Evolutionary conservation across 495 filamentous ascomycete species (phyloP).

Genomic region (Emericellopsis terricola): DNA sequence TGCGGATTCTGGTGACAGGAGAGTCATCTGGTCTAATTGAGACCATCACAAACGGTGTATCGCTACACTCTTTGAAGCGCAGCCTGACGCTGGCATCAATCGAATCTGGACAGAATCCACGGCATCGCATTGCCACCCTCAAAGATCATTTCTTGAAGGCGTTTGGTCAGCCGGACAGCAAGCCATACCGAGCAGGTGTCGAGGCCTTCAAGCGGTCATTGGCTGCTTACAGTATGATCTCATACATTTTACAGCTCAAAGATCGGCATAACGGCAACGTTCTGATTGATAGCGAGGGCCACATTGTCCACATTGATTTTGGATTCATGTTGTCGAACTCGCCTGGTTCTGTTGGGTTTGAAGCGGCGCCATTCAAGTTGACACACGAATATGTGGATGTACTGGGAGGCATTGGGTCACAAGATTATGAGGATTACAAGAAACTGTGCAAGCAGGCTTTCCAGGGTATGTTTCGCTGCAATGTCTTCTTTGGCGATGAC

Average conservation of each 20-base stretch:
- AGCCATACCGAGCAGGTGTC: slow-evolving; percentile 41
- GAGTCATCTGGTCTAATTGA: slow-evolving; percentile 63
- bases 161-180: slow-evolving; percentile 44
- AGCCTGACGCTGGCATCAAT: slow-evolving; percentile 51
- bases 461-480: slow-evolving; percentile 29
- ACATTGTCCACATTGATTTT: slow-evolving; percentile 71
- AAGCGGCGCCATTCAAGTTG: slow-evolving; percentile 64
- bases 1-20: slow-evolving; percentile 64
- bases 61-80: slow-evolving; percentile 56
- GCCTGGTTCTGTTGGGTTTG: slow-evolving; percentile 57
- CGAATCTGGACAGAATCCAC: slow-evolving; percentile 44
- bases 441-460: slow-evolving; percentile 56
- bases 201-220: slow-evolving; percentile 54
- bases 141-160: slow-evolving; percentile 61
- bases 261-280: slow-evolving; percentile 72
- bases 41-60: slow-evolving; percentile 66
- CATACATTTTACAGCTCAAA: slow-evolving; percentile 59
- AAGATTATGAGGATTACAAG: slow-evolving; percentile 48
- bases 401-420: slow-evolving; percentile 43
- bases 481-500: slow-evolving; percentile 4
- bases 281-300: slow-evolving; percentile 58
- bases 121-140: slow-evolving; percentile 49
- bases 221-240: slow-evolving; percentile 60
- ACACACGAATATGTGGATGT: slow-evolving; percentile 65
- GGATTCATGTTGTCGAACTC: slow-evolving; percentile 72